Conservation (phyloP, 768 basidiomycete species). For the Phaeolepiota aurea region DNA sequence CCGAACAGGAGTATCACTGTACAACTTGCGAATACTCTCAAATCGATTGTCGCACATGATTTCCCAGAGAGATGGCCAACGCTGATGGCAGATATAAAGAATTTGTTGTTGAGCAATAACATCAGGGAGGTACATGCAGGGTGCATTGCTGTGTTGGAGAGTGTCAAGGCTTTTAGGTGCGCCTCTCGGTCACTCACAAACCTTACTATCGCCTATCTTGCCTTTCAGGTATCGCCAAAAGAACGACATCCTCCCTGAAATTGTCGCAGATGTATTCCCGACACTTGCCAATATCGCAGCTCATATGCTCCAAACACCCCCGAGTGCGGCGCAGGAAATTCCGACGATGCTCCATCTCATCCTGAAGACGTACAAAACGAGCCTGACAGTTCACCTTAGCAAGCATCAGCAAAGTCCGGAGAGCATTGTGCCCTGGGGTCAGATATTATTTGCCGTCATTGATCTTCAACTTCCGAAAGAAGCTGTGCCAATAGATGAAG, state of each 20-base stretch:
- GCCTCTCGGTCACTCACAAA: too few relatives aligned
- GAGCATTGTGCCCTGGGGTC: conserved; percentile 82
- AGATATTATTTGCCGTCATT: conserved; percentile 73
- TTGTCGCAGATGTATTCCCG: conserved; percentile 64
- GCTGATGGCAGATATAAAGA: conserved; percentile 60
- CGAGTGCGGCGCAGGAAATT: conserved; percentile 59
- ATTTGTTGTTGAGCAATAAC: conserved; percentile 51
- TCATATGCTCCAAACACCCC: conserved; percentile 57
- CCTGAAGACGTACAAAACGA: conserved; percentile 80
- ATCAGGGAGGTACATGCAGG: conserved; percentile 76
- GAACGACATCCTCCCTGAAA: conserved; percentile 44
- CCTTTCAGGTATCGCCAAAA: conserved; percentile 57
- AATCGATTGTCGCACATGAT: conserved; percentile 66
- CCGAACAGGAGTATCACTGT: conserved; percentile 62
- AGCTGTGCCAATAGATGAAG: conserved; percentile 60
- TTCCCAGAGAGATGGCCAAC: conserved; percentile 73
- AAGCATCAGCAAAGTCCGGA: conserved; percentile 66
- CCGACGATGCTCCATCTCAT: conserved; percentile 82
- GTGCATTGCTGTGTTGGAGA: conserved; percentile 69
- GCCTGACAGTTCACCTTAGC: conserved; percentile 68
- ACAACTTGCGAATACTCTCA: conserved; percentile 69
- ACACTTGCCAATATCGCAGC: conserved; percentile 67
- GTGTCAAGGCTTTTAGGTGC: conserved; percentile 69
- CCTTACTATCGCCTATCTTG: too few relatives aligned
- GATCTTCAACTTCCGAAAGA: conserved; percentile 60